Evolutionary conservation across 352 stramenopile genomes (phyloP).

Genomic region (Phytopythium sindhum): DNA sequence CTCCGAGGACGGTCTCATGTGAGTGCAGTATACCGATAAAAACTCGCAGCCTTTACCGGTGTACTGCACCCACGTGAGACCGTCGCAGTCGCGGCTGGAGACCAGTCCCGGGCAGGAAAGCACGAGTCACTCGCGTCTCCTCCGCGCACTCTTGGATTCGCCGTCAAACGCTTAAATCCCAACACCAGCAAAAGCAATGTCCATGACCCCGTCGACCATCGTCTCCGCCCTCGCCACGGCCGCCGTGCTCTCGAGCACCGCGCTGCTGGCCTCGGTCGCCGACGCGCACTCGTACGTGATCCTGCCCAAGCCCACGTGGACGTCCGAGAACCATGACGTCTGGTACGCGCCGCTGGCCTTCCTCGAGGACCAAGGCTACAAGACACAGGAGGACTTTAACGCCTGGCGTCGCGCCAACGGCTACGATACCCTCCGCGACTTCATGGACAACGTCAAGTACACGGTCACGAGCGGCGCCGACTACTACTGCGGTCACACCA

Average conservation of each 20-base stretch:
- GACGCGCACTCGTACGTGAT: conserved; percentile 36
- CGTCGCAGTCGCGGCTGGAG: too few relatives aligned
- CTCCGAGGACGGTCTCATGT: too few relatives aligned
- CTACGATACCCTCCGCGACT: conserved; percentile 37
- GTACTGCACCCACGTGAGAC: too few relatives aligned
- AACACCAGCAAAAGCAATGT: background rate
- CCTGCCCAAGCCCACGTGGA: conserved; percentile 35
- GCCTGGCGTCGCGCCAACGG: conserved; percentile 30
- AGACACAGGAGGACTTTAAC: conserved; percentile 38
- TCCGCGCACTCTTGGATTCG: conserved; percentile 1
- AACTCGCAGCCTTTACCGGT: too few relatives aligned
- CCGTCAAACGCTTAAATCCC: background rate
- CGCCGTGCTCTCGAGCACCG: conserved; percentile 17
- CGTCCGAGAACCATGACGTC: conserved; percentile 25
- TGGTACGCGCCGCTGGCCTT: conserved; percentile 44
- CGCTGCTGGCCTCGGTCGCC: conserved; percentile 14
- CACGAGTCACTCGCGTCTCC: too few relatives aligned
- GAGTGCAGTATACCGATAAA: too few relatives aligned
- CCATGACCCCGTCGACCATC: conserved; percentile 13
- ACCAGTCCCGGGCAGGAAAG: too few relatives aligned
- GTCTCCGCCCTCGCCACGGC: conserved; percentile 17
- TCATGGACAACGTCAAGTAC: conserved; percentile 39
- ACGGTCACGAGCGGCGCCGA: conserved; percentile 24
- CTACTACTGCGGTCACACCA: conserved; percentile 35
- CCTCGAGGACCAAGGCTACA: conserved; percentile 42